phyloP scores from a whole-genome alignment of 2,329 filamentous ascomycete species.

The Phyllosticta citrichinensis region DNA sequence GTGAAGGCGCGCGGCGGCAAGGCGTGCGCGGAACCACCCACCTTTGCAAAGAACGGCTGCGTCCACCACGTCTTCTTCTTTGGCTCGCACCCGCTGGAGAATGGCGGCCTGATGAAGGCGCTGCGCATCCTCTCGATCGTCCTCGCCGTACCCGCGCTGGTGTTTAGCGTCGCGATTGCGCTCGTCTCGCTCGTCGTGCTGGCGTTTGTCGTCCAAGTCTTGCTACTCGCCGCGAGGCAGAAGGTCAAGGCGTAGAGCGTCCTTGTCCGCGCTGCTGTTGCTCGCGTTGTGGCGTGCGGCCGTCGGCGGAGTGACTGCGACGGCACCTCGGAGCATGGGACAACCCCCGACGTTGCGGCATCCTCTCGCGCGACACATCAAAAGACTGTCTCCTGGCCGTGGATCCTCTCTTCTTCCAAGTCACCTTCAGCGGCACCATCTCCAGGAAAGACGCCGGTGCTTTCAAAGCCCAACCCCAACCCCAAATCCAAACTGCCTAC shows the following conservation, averaged over 20 bases:
- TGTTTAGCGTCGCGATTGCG: background rate
- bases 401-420: no score
- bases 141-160: background rate
- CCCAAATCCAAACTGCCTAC: background rate
- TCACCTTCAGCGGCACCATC: no score
- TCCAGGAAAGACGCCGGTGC: no score
- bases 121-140: background rate
- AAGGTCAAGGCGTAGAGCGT: background rate
- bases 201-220: background rate
- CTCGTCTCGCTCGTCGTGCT: background rate
- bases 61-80: background rate
- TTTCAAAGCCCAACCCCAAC: no score
- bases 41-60: background rate
- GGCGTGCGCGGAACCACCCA: background rate
- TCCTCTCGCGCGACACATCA: no score
- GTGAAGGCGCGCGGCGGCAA: background rate
- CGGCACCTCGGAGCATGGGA: no score
- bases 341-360: no score
- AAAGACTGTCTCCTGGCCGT: no score
- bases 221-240: background rate
- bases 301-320: no score
- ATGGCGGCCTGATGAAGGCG: background rate
- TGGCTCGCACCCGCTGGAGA: background rate
- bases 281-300: no score
- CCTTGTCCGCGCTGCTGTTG: no score